Evolutionary conservation across 257 asterid species (phyloP).

Genomic region (Plectranthus barbatus): DNA sequence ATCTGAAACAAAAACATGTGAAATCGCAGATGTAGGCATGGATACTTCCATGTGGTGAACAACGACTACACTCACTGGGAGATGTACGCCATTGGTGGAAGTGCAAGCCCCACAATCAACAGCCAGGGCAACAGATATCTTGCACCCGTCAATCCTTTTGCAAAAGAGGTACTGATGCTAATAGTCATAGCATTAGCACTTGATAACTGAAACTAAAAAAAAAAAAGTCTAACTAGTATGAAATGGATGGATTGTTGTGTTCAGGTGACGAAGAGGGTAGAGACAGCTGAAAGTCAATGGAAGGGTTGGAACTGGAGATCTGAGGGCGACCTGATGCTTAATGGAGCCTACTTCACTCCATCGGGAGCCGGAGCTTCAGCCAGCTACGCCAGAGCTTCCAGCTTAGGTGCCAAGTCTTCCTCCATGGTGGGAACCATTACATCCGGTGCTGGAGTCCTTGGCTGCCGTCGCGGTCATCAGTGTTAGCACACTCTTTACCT

Average conservation of each 20-base stretch:
- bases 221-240: no score
- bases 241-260: not conserved
- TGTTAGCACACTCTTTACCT: slow-evolving; percentile 34
- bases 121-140: slow-evolving; percentile 53
- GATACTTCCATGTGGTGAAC: slow-evolving; percentile 93
- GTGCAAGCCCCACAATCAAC: slow-evolving; percentile 83
- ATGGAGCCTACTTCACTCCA: slow-evolving; percentile 86
- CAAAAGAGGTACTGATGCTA: slow-evolving; percentile 58
- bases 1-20: not conserved
- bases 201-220: no score
- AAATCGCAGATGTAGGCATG: slow-evolving; percentile 72
- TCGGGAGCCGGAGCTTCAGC: slow-evolving; percentile 96
- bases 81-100: slow-evolving; percentile 96
- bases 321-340: slow-evolving; percentile 82
- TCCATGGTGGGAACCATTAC: slow-evolving; percentile 70
- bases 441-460: slow-evolving; percentile 71
- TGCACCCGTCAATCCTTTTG: slow-evolving; percentile 32
- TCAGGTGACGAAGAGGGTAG: slow-evolving; percentile 91
- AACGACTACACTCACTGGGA: slow-evolving; percentile 98
- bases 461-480: slow-evolving; percentile 61
- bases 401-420: slow-evolving; percentile 91
- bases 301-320: slow-evolving; percentile 96
- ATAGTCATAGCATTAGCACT: no score
- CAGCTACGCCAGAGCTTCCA: slow-evolving; percentile 94
- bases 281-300: slow-evolving; percentile 54